Percentiles rank a stretch among this genome's conserved stretches.
Evolutionary conservation across 2,329 filamentous ascomycete genomes (phyloP).

Genomic region (Leptographium lundbergii): DNA sequence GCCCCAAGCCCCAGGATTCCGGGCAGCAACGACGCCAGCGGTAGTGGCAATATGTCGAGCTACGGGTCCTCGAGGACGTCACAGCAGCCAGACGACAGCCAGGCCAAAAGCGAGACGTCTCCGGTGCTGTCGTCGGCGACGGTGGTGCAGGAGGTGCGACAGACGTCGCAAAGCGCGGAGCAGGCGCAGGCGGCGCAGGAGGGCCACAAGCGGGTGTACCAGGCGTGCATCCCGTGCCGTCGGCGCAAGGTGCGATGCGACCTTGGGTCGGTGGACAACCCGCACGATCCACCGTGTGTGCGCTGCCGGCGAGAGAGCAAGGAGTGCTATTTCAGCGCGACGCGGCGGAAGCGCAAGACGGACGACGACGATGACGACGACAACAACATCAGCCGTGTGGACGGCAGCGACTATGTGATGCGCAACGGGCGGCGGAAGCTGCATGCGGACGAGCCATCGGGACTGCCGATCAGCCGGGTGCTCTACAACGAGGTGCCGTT

Average conservation of each 20-base stretch:
- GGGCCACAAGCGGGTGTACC: conserved; percentile 45
- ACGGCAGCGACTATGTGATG: conserved; percentile 53
- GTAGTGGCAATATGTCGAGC: conserved; percentile 16
- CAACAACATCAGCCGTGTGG: conserved; percentile 52
- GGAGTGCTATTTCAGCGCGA: conserved; percentile 93
- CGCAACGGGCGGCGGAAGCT: conserved; percentile 62
- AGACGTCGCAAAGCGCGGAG: conserved; percentile 1
- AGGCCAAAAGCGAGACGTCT: neutral
- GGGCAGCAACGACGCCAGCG: neutral
- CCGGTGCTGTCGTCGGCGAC: neutral
- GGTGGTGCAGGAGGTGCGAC: neutral
- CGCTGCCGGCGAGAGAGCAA: conserved; percentile 91
- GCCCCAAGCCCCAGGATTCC: no score
- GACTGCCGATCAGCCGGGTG: conserved; percentile 26
- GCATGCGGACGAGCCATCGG: conserved; percentile 32
- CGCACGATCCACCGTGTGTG: conserved; percentile 84
- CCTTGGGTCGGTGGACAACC: conserved; percentile 73
- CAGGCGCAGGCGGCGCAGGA: conserved; percentile 6
- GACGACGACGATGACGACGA: conserved; percentile 54
- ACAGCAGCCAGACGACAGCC: conserved; percentile 2
- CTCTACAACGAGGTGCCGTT: conserved; percentile 44
- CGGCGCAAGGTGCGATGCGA: conserved; percentile 51
- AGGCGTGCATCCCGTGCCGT: conserved; percentile 50
- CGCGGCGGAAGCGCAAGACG: conserved; percentile 78
- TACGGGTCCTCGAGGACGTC: conserved; percentile 10